Evolutionary conservation across 352 stramenopile species (phyloP).

Genomic region (Pythium phragmiticola): DNA sequence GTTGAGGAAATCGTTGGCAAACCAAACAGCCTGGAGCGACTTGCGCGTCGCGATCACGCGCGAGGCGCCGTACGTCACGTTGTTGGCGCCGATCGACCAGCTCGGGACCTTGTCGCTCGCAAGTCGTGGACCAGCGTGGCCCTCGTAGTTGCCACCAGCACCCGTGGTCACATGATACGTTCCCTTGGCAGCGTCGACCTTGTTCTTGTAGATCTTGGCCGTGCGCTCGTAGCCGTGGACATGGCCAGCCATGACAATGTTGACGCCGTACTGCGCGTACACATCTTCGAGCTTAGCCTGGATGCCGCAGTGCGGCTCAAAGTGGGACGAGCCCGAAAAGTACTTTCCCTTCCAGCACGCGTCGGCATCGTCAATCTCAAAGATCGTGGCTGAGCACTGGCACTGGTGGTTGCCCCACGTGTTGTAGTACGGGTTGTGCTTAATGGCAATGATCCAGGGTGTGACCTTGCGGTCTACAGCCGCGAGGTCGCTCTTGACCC

Average conservation of each 20-base stretch:
- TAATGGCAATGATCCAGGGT: slow-evolving; percentile 11
- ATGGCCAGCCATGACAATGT: slow-evolving; percentile 47
- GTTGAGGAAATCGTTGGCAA: slow-evolving; percentile 42
- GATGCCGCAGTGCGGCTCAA: slow-evolving; percentile 45
- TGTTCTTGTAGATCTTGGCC: slow-evolving; percentile 52
- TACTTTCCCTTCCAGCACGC: slow-evolving; percentile 51
- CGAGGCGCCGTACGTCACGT: slow-evolving; percentile 45
- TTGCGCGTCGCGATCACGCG: slow-evolving; percentile 45
- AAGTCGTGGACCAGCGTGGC: slow-evolving; percentile 38
- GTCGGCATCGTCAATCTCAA: slow-evolving; percentile 10
- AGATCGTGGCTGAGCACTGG: slow-evolving; percentile 11
- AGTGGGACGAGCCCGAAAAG: slow-evolving; percentile 33
- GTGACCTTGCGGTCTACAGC: slow-evolving; percentile 5
- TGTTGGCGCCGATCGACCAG: slow-evolving; percentile 44
- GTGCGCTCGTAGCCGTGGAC: slow-evolving; percentile 53
- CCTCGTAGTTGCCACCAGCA: slow-evolving; percentile 52
- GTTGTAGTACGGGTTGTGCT: slow-evolving; percentile 18
- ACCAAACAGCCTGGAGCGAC: slow-evolving; percentile 45
- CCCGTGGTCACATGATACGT: slow-evolving; percentile 51
- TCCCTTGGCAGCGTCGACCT: slow-evolving; percentile 35
- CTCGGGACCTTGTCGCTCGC: slow-evolving; percentile 27
- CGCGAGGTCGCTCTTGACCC: slow-evolving; percentile 13
- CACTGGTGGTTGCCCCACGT: slow-evolving; percentile 13
- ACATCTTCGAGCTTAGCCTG: slow-evolving; percentile 45
- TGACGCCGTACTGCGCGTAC: slow-evolving; percentile 40